Percentiles rank a stretch among this genome's conserved stretches.
Conservation (phyloP, 139 green algal species). For the Tetratostichococcus sp. region DNA sequence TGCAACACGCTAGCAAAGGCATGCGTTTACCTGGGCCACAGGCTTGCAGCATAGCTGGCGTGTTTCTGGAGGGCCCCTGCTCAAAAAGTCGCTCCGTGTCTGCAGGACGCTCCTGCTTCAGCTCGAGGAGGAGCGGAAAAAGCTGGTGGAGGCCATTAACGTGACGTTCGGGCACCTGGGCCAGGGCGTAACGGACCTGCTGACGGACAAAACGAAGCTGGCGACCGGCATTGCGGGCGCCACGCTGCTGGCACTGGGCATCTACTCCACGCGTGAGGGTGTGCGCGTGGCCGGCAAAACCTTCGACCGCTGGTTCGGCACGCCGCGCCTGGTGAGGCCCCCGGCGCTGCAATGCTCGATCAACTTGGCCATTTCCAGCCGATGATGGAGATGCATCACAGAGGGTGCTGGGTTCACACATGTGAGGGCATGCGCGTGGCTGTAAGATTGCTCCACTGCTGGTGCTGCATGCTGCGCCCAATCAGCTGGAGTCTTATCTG, state of each 20-base stretch:
- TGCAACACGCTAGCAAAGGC: too few species aligned
- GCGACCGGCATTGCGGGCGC: conserved; percentile 60
- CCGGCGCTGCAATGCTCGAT: too few species aligned
- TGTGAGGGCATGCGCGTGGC: too few species aligned
- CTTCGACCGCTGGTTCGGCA: conserved; percentile 80
- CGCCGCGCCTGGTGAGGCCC: conserved; percentile 63
- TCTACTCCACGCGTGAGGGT: conserved; percentile 82
- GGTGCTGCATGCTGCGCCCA: too few species aligned
- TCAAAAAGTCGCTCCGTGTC: neutral
- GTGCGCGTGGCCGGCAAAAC: conserved; percentile 65
- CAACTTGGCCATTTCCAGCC: too few species aligned
- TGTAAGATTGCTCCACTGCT: too few species aligned
- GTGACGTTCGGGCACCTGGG: conserved; percentile 77
- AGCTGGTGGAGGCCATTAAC: conserved; percentile 83
- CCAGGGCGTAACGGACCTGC: conserved; percentile 47
- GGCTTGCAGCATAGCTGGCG: too few species aligned
- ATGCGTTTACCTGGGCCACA: too few species aligned
- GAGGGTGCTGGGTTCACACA: too few species aligned
- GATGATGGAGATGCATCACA: too few species aligned
- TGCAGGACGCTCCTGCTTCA: conserved; percentile 48
- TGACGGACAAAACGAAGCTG: conserved; percentile 82
- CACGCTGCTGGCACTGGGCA: conserved; percentile 74
- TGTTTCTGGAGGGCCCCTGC: too few species aligned
- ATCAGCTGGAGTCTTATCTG: too few species aligned
- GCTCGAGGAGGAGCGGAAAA: conserved; percentile 67